These are phyloP conservation scores for Cladophialophora psammophila DNA, from an alignment of 2,329 filamentous ascomycete genomes.

Conservation along the genomic window DNA sequence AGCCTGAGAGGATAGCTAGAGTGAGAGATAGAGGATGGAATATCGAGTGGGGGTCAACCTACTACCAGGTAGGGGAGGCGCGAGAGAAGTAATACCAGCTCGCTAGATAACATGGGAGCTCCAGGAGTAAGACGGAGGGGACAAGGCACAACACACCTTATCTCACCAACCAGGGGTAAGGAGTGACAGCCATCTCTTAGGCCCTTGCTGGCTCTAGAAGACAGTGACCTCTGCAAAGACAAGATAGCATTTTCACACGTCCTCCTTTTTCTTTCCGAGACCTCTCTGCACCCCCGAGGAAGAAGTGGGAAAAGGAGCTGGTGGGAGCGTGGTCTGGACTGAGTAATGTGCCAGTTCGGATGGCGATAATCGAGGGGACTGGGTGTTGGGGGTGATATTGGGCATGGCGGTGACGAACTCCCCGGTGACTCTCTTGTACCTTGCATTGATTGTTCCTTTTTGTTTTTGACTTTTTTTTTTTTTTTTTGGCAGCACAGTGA, in stretches of 20 bases:
- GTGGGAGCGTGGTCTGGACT: not conserved
- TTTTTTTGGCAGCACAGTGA: not conserved
- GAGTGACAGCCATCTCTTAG: not conserved
- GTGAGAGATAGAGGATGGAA: not conserved
- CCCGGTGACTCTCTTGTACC: not conserved
- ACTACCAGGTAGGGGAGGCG: not conserved
- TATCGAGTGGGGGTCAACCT: conserved; percentile 13
- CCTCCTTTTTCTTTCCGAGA: not conserved
- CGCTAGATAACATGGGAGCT: not conserved
- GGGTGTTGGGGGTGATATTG: not conserved
- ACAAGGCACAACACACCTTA: conserved; percentile 15
- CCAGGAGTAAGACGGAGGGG: not conserved
- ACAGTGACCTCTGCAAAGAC: not conserved
- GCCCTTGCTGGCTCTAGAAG: not conserved
- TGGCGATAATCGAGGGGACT: not conserved
- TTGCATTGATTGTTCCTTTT: not conserved
- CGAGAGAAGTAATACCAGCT: not conserved
- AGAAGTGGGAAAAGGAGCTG: not conserved
- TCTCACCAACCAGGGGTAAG: conserved; percentile 16
- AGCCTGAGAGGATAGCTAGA: conserved; percentile 1
- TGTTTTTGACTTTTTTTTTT: no score
- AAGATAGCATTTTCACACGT: not conserved
- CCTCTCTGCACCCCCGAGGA: not conserved
- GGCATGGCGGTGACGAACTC: not conserved
- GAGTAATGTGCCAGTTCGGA: not conserved